Percentiles rank a stretch among this genome's conserved stretches.
These are phyloP conservation scores for Prunus dulcis DNA, from an alignment of 306 rosid genomes.

Conservation along the genomic window DNA sequence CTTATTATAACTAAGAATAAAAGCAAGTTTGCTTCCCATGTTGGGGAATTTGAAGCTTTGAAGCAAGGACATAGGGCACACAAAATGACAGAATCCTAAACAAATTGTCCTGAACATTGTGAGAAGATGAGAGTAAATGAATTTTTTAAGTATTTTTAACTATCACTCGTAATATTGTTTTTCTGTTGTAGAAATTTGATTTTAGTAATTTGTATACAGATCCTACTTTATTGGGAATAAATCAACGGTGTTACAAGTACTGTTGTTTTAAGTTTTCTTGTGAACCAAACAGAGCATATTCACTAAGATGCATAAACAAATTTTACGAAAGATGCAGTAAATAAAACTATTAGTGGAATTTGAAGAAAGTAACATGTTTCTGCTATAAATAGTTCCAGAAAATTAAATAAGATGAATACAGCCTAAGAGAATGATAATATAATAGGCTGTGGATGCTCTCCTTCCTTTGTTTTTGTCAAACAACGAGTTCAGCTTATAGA, in stretches of 20 bases:
- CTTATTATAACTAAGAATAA: too few relatives aligned
- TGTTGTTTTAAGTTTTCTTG: background rate
- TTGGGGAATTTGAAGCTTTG: background rate
- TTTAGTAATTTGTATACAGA: background rate
- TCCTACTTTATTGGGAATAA: background rate
- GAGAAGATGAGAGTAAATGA: background rate
- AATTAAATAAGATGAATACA: background rate
- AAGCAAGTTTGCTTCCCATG: background rate
- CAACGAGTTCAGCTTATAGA: background rate
- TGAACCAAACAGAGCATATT: background rate
- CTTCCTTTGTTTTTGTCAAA: background rate
- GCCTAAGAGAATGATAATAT: background rate
- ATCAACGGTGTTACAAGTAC: background rate
- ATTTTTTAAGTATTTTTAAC: background rate
- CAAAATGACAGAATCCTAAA: background rate
- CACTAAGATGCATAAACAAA: too few relatives aligned
- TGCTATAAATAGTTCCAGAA: background rate
- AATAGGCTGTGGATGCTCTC: background rate
- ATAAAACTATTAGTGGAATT: background rate
- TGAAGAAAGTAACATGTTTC: background rate
- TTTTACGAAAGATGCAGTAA: background rate
- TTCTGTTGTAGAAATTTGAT: background rate
- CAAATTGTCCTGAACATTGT: background rate
- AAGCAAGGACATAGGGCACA: background rate
- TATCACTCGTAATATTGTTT: background rate